Evolutionary conservation across 2,329 filamentous ascomycete genomes (phyloP), one percentile per base, ranked within the genome.

Genomic region (Pseudocercospora crystallina): DNA sequence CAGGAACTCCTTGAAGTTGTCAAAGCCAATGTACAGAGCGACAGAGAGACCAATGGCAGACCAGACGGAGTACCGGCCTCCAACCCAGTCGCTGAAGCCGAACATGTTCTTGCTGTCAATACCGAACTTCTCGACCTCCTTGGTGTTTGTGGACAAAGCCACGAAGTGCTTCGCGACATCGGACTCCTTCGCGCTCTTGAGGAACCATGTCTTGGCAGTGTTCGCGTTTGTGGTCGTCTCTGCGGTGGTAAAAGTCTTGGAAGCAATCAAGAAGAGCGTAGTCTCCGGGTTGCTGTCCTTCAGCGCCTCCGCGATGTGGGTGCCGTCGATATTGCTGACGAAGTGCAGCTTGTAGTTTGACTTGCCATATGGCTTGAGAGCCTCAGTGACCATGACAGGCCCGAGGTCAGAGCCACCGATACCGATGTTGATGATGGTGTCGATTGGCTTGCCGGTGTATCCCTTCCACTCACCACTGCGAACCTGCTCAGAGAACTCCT

Each of bases 31-130:
- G 79, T 96, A 96, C 61, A 99, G 81, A 63, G 87, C 87, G 51
- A 99, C 91, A 58, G 90, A 96, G 57, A 99, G 79, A 63, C 94
- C 94, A 68, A 99, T 99, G 71, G 94, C 94, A 63, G 90, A 96
- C 94, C 94, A 99, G 61, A 99, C 94, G 54, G 90, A 96, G 83
- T 99, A 99, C 54, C 94, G 88, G 51, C 94, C 94, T 71, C 94
- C 94, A 45, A 97, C 92, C 94, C 94, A 99, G 75, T 89, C 95
- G 75, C 92, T 91, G 71, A 99, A 99, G 65, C 90, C 91, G 69
- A 99, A 99, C 94, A 99, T 99, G 82, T 97, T 99, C 82, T 92
- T 92, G 76, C 85, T 86, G 77, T 97, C 92, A 67, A 99, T 99
- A 61, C 94, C 94, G 67, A 99, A 99, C 80, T 97, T 97, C 76